Base-by-base conservation (phyloP, 495 filamentous ascomycete genomes). In the Lineolata rhizophorae region DNA sequence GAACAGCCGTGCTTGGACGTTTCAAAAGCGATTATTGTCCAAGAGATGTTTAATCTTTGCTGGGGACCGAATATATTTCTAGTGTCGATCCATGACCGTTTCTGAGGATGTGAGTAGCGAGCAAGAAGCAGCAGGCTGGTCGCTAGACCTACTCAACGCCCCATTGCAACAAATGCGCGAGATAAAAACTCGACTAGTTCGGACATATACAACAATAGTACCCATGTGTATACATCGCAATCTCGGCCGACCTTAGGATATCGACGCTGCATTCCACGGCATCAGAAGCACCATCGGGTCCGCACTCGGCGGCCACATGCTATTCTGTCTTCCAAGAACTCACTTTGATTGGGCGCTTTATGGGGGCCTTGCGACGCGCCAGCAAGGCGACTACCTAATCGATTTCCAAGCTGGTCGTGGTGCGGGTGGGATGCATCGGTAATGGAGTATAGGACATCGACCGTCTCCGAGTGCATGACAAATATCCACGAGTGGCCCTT, bases 401-500 rank as follows among this genome's bases (percentile, higher is more conserved):
- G 12, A 12, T 25, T 25, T 25, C 22, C 22, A 12, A 25, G 22
- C 22, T 25, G 22, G 22, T 25, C 22, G 12, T 25, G 22, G 22
- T 25, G 22, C 12, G 22, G 22, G 8, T 25, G 22, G 22, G 12
- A 8, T 25, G 22, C 22, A 12, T 8, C 22, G 8, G 22, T 18
- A 15, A 44, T 42, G 17, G 35, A 39, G 10, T 55, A 51, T 32
- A 27, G 36, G 18, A 17, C 22, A 3, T 14, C 25, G 17, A 39
- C 47, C 36, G 8, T 55, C 2, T 36, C 29, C 2, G 51, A 42
- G 5, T 37, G 35, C 26, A 13, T 48, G n/a, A 17, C 18, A 2
- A 43, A 53, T 35, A 27, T 52, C 5, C 40, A 43, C 13, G 48
- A 48, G 19, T 55, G 52, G 52, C 40, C 53, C 5, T 30, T 29